Evolutionary conservation across 306 rosid species (phyloP).

Genomic region (Astragalus membranaceus): DNA sequence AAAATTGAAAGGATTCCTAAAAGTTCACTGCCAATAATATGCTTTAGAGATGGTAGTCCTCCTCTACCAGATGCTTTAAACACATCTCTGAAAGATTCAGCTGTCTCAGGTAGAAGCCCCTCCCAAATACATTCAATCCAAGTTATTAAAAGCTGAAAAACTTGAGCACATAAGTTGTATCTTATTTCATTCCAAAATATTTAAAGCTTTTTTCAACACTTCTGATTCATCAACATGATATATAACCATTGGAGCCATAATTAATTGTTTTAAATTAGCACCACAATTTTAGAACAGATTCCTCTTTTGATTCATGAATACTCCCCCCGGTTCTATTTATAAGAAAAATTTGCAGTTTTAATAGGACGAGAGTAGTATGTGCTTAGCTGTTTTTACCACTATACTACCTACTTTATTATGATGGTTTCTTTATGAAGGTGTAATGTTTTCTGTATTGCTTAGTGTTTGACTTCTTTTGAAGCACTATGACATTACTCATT

Average conservation of each 20-base stretch:
- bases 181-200: neutral
- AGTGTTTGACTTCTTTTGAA: constrained; percentile 8
- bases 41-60: constrained; percentile 89
- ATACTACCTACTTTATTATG: neutral
- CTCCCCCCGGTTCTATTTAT: too few relatives aligned
- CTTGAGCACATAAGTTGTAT: constrained; percentile 15
- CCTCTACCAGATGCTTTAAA: constrained; percentile 75
- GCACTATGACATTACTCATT: neutral
- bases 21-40: constrained; percentile 56
- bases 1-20: constrained; percentile 44
- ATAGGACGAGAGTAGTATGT: neutral
- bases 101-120: constrained; percentile 34
- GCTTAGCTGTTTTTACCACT: neutral
- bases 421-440: constrained; percentile 11
- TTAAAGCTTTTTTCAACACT: neutral
- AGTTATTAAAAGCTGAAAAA: neutral
- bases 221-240: neutral
- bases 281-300: neutral
- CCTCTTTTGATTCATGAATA: neutral
- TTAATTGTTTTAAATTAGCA: neutral
- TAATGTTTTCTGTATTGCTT: constrained; percentile 8
- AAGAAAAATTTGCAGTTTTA: too few relatives aligned
- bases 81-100: constrained; percentile 48
- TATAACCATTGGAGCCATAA: neutral
- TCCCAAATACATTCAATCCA: neutral